These are phyloP conservation scores for Fistulifera pelliculosa DNA, from an alignment of 108 stramenopile species.

Conservation along the genomic window DNA sequence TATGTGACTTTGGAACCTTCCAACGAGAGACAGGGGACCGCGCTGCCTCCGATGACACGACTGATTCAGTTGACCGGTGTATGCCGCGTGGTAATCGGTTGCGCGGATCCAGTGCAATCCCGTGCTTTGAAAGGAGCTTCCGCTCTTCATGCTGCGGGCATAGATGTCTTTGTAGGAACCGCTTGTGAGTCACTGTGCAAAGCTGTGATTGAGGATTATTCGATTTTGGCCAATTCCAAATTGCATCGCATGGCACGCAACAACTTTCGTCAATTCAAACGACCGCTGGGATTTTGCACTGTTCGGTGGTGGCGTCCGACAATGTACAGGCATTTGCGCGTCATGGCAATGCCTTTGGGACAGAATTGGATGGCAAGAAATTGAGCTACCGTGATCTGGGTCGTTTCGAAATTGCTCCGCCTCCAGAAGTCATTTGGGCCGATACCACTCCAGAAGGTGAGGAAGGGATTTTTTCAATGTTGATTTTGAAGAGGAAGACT, in stretches of 20 bases:
- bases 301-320: constrained; percentile 73
- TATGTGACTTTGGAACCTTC: constrained; percentile 75
- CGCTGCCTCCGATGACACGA: constrained; percentile 60
- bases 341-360: constrained; percentile 80
- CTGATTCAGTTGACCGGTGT: constrained; percentile 57
- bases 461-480: constrained; percentile 33
- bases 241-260: constrained; percentile 58
- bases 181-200: constrained; percentile 35
- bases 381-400: constrained; percentile 71
- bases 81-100: constrained; percentile 70
- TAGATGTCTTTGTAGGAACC: constrained; percentile 55
- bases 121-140: constrained; percentile 49
- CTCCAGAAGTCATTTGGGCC: constrained; percentile 67
- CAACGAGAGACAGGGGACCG: constrained; percentile 44
- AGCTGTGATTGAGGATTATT: constrained; percentile 45
- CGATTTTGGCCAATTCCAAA: constrained; percentile 40
- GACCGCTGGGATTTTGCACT: constrained; percentile 79
- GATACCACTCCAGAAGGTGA: constrained; percentile 32
- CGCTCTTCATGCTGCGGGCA: constrained; percentile 48
- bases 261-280: constrained; percentile 38
- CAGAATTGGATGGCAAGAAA: constrained; percentile 59
- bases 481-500: constrained; percentile 55
- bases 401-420: constrained; percentile 71
- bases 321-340: constrained; percentile 75
- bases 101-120: constrained; percentile 57